Evolutionary conservation across 23 red algal genomes (phyloP), one percentile per base, ranked within the genome.

Genomic region (Cyanidiococcus yangmingshanensis): DNA sequence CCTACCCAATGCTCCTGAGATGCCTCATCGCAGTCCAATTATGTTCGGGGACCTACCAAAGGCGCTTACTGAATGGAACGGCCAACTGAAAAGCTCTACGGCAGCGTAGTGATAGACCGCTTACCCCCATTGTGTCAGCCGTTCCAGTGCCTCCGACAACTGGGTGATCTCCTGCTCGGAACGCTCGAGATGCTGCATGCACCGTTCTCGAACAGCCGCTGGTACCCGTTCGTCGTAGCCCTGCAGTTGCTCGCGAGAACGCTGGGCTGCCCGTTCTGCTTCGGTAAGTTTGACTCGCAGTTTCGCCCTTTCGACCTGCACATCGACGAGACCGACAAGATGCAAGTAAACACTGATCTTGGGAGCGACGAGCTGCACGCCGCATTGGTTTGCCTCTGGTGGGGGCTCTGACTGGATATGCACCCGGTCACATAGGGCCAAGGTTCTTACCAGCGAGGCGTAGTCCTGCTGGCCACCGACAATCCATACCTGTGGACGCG

Each of bases 301-400:
- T 59, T 98, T 98, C 15, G 71, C 58, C 74, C 82, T 77, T 78
- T 98, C 94, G 2, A 82, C 71, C 34, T 58, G 84, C 82, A 91
- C 75, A 80, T 98, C 94, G 31, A 91, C 76, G 17, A 98, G 59
- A 1, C 94, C 94, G 32, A 54, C 76, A 15, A 98, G 57, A 31
- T 82, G 45, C 21, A 98, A 45, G 41, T 91, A 85, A 39, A 90
- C 88, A 59, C 79, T 79, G 40, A 76, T 85, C 1, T 34, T 79
- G 45, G 87, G 79, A 24, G 68, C 68, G 24, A 91, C 87, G 32
- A 98, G 85, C 57, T 77, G 71, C 21, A 86, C 86, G 34, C 76
- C 94, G 51, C 88, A 83, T 7, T 88, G 87, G 26, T 67, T 41
- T 30, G 75, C 79, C 26, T 76, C 75, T 21, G 39, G 41, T 79